phyloP scores from a whole-genome alignment of 768 basidiomycete genomes.

The Termitomyces sp. region DNA sequence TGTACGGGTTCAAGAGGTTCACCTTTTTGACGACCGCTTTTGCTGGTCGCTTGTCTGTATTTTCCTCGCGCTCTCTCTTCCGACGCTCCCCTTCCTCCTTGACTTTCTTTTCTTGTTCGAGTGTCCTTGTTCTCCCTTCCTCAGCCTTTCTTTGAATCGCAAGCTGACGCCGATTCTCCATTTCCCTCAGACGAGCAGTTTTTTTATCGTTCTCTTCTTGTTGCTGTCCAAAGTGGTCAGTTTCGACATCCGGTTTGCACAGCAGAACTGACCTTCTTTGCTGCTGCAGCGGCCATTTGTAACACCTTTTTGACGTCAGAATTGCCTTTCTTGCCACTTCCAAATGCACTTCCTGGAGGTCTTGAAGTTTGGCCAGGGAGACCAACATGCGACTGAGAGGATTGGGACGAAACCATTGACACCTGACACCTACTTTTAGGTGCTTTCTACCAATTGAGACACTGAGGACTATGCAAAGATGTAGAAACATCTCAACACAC shows the following conservation, averaged over 20 bases:
- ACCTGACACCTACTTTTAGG: slow-evolving; percentile 47
- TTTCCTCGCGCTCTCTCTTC: slow-evolving; percentile 79
- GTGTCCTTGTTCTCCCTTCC: slow-evolving; percentile 59
- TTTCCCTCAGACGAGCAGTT: slow-evolving; percentile 65
- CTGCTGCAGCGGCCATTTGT: slow-evolving; percentile 75
- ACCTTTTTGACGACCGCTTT: slow-evolving; percentile 60
- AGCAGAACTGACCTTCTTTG: slow-evolving; percentile 69
- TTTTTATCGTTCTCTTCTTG: slow-evolving; percentile 86
- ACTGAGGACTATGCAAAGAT: not conserved
- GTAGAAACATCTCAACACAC: slow-evolving; percentile 26
- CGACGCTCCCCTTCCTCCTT: slow-evolving; percentile 73
- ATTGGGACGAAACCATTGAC: slow-evolving; percentile 46
- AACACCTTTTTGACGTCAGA: slow-evolving; percentile 74
- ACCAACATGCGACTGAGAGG: slow-evolving; percentile 48
- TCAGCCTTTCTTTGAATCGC: slow-evolving; percentile 71
- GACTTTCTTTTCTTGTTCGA: slow-evolving; percentile 65
- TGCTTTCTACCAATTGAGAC: slow-evolving; percentile 17
- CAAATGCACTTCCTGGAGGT: slow-evolving; percentile 60
- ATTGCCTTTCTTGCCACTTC: slow-evolving; percentile 66
- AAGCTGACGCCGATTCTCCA: slow-evolving; percentile 75
- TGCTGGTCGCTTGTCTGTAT: slow-evolving; percentile 61
- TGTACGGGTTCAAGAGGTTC: slow-evolving; percentile 1
- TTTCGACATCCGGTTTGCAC: not conserved
- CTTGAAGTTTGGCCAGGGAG: slow-evolving; percentile 70
- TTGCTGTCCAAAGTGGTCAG: slow-evolving; percentile 47